These are phyloP conservation scores for Auriscalpium orientale DNA, from an alignment of 768 basidiomycete genomes.

Conservation along the genomic window DNA sequence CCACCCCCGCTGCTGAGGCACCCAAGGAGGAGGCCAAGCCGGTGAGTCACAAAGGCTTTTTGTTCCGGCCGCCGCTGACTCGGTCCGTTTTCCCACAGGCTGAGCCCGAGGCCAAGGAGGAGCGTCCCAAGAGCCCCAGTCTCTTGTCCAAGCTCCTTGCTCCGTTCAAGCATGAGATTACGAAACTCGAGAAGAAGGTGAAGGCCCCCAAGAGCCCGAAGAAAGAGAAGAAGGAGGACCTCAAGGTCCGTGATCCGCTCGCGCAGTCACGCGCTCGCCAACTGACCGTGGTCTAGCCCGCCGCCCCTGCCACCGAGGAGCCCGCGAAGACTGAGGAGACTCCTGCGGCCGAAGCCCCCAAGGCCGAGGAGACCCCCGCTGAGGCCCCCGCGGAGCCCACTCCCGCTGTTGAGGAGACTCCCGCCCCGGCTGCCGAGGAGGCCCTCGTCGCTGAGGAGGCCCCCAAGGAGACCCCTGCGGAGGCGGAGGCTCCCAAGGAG, in stretches of 20 bases:
- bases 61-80: not conserved
- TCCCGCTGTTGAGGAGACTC: not conserved
- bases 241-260: constrained; percentile 34
- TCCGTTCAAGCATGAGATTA: constrained; percentile 47
- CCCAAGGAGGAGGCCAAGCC: constrained; percentile 24
- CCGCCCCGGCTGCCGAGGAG: constrained; percentile 37
- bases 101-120: constrained; percentile 56
- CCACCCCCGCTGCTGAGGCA: constrained; percentile 22
- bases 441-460: constrained; percentile 28
- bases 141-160: constrained; percentile 73
- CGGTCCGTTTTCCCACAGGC: constrained; percentile 22
- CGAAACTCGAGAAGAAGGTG: constrained; percentile 25
- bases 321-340: constrained; percentile 35
- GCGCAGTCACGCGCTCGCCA: not conserved
- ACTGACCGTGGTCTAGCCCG: constrained; percentile 14
- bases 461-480: constrained; percentile 23
- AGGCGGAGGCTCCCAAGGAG: constrained; percentile 47
- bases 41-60: constrained; percentile 19
- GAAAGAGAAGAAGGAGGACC: constrained; percentile 75
- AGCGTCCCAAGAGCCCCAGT: constrained; percentile 73
- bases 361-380: constrained; percentile 35
- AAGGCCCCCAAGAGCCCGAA: constrained; percentile 55
- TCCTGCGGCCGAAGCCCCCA: constrained; percentile 56
- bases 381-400: constrained; percentile 51
- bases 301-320: constrained; percentile 32